Base-by-base conservation (phyloP, 208 protist genomes). In the Acanthamoeba castellanii region DNA sequence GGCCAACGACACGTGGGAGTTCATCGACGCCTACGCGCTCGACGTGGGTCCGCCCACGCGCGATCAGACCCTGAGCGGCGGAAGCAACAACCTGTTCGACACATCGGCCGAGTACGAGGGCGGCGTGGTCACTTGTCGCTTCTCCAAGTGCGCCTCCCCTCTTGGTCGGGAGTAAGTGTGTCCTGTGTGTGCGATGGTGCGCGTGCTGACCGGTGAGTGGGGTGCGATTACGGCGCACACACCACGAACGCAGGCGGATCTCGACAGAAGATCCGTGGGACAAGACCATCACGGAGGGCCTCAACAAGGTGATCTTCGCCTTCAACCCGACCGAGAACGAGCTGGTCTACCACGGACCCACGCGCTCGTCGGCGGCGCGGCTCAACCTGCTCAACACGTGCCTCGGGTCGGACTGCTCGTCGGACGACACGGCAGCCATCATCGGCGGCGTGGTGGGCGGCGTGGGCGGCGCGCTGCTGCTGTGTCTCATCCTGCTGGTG, bases 301-400 rank as follows among this genome's bases (percentile, higher is more conserved):
- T 92, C 66, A 76, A 76, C 59, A 92, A 92, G 66, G 87, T 92
- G 6, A 92, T 92, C 66, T 92, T 92, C 25, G 87, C 87, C 42
- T 92, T 92, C 87, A 42, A 92, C 30, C 87, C 87, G 37, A 76
- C 87, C 8, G 32, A 42, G 22, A 68, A 92, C 87, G 59, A 92
- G 37, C 87, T 92, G 9, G 59, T 92, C 42, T 92, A 92, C 61
- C 87, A 92, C 32, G 87, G 87, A 25, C 87, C 87, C 34, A 92
- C 87, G 7, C 87, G 87, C 5, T 78, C 61, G 25, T 45, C 85
- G 30, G 85, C 85, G 6, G 85, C 85, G 37, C n/a, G 85, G 7
- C 61, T 92, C 30, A 72, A 92, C 61, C 27, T 92, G 14, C 61
- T 85, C 76, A 85, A 85, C 76, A 57, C 76, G 11, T 85, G 76